A percentile compares a stretch with the other conserved stretches of the same genome.
Conservation (phyloP, 2,329 filamentous ascomycete genomes). For the Coniella lustricola region DNA sequence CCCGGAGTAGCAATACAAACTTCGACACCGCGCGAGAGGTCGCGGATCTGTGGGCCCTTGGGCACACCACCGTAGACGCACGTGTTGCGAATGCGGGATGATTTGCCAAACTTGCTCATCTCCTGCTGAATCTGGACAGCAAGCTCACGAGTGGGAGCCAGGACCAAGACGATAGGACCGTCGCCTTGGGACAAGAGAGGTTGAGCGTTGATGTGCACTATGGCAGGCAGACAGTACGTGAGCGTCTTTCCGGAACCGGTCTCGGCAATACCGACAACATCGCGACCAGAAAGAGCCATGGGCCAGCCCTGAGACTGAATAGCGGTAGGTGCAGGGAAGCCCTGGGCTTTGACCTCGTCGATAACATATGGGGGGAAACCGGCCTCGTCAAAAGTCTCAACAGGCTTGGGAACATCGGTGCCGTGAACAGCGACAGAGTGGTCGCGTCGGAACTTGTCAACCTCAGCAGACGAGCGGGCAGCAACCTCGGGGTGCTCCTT, state of each 20-base stretch:
- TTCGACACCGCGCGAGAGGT: slow-evolving; percentile 90
- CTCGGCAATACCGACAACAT: slow-evolving; percentile 98
- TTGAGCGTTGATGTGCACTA: slow-evolving; percentile 99
- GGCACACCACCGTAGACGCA: slow-evolving; percentile 99
- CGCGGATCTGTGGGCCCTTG: slow-evolving; percentile 93
- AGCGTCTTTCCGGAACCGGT: slow-evolving; percentile 98
- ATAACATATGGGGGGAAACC: slow-evolving; percentile 96
- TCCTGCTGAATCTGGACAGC: slow-evolving; percentile 98
- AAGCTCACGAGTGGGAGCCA: slow-evolving; percentile 94
- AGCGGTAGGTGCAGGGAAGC: slow-evolving; percentile 85
- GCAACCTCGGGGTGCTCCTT: slow-evolving; percentile 83
- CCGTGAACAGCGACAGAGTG: slow-evolving; percentile 81
- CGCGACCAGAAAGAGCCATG: slow-evolving; percentile 95
- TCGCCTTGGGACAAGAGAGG: slow-evolving; percentile 91
- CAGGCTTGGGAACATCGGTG: slow-evolving; percentile 77
- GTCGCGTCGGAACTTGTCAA: slow-evolving; percentile 80
- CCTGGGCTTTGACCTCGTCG: slow-evolving; percentile 97
- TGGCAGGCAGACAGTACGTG: slow-evolving; percentile 94
- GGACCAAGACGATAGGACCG: slow-evolving; percentile 90
- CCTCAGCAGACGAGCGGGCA: slow-evolving; percentile 66
- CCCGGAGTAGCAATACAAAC: slow-evolving; percentile 98
- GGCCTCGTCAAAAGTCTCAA: slow-evolving; percentile 96
- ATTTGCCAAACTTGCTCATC: slow-evolving; percentile 97
- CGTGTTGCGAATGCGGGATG: slow-evolving; percentile 95
- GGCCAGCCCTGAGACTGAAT: slow-evolving; percentile 99